Evolutionary conservation across 768 basidiomycete species (phyloP), one percentile per base, ranked within the genome.

Genomic region (Amanita muscaria): DNA sequence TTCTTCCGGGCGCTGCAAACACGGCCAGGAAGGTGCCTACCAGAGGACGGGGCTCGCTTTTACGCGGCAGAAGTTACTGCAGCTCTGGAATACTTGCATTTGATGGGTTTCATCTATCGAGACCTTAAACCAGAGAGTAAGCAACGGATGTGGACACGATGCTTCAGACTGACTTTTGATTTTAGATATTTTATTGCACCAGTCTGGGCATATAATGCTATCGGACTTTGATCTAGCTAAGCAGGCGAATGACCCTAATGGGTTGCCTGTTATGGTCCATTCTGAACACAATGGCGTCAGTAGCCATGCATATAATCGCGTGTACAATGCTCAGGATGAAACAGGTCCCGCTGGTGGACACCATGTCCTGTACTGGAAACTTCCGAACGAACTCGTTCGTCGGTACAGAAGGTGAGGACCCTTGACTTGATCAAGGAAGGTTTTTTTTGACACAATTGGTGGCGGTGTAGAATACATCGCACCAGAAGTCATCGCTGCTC

Each of bases 181-280:
- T 44, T 46, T 59, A 99, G 96, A 99, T 63, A 99, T 99, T 58
- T 72, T 99, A 14, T 71, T 99, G 40, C 96, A 99, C 64, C 88
- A 96, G 59, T 91, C 92, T 9, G 96, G 96, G 14, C 96, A 99
- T 65, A 97, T 99, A 56, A 97, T 98, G 94, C 67, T 99, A 56
- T 98, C 96, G 36, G 96, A 99, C 65, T 99, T 99, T 64, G 96
- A 99, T 68, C 76, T 99, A 25, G 94, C 94, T 15, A 99, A 98
- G 62, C 92, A 94, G 60, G 90, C 89, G 30, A 83, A 74, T 43
- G 88, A 88, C 53, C 81, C 80, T 18, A 88, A 84, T 19, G 84
- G 86, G 42, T 76, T 87, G 56, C 92, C 93, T 21, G 88, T 84
- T 5, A 85, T 80, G 59, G 85, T 97, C 47, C 88, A 87, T 55